Evolutionary conservation across 2,329 filamentous ascomycete genomes (phyloP), one percentile per base, ranked within the genome.

Genomic region (Cercospora brassicicola): DNA sequence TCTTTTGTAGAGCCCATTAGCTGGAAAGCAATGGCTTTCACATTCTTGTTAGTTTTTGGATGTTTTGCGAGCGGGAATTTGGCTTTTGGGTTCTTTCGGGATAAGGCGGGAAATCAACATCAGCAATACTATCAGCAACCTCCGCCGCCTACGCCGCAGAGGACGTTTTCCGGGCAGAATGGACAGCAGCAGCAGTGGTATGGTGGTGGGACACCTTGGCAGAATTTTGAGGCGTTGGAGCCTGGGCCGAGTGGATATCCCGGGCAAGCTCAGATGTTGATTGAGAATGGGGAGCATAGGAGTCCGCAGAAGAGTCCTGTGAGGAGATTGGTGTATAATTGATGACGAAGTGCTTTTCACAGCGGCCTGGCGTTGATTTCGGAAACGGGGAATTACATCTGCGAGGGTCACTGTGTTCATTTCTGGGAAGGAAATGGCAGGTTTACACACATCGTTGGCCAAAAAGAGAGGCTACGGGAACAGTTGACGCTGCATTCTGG

Each of bases 1-100:
- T 90, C 91, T 75, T 97, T 98, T 78, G 90, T 96, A 4, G 93
- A 96, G 74, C 89, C 92, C 5, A 94, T 98, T 79, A 93, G 91
- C 71, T 90, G 92, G 80, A 97, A 97, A 80, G 87, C 89, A 10
- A 89, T 91, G 84, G 87, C 89, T 77, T 85, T 85, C 76, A 81
- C 81, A 28, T 77, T 80, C 45, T 70, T 84, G 60, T 66, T 85
- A 62, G 78, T 86, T 64, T 83, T 85, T 68, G 81, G 81, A 57
- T 83, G 84, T 72, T 84, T 88, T 62, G 83, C 84, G 53, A 80
- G 87, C 67, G 86, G 85, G 65, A 89, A 89, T 76, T 83, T 86
- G 77, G 86, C 86, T 2, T 88, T 89, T 76, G 83, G 83, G 67
- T 82, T 86, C 62, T 84, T 88, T 72, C 80, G 84, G 67, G 78